A percentile compares a stretch with the other conserved stretches of the same genome.
Evolutionary conservation across 768 basidiomycete genomes (phyloP).

Genomic region (Gyrodon lividus): DNA sequence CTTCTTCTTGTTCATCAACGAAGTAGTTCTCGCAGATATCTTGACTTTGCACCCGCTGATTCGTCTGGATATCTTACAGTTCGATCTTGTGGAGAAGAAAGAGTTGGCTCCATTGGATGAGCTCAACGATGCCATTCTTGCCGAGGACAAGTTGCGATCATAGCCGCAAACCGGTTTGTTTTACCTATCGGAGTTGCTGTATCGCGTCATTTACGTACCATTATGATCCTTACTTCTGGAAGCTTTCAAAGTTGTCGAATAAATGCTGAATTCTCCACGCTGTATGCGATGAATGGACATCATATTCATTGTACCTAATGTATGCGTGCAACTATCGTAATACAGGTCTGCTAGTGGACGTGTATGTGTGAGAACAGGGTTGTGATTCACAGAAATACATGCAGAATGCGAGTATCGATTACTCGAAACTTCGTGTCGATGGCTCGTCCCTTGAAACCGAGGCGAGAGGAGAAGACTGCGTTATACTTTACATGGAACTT

Average conservation of each 20-base stretch:
- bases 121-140: constrained; percentile 86
- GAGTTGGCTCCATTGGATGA: constrained; percentile 94
- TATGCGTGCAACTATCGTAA: constrained; percentile 7
- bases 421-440: neutral
- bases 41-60: constrained; percentile 6
- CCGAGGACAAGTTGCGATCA: constrained; percentile 46
- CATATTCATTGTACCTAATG: constrained; percentile 9
- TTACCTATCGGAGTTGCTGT: neutral
- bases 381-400: neutral
- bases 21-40: constrained; percentile 51
- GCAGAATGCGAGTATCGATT: neutral
- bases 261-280: neutral
- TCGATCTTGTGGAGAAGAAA: constrained; percentile 94
- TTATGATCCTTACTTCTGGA: neutral
- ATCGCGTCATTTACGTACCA: neutral
- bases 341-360: constrained; percentile 10
- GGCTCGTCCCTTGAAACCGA: constrained; percentile 4
- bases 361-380: neutral
- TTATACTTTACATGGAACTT: constrained; percentile 3
- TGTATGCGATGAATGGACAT: neutral
- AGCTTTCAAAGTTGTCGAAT: neutral
- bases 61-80: constrained; percentile 42
- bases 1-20: constrained; percentile 95
- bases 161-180: neutral
- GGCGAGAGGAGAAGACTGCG: neutral